Base-by-base conservation (phyloP, 306 rosid species). In the Begonia loranthoides region DNA sequence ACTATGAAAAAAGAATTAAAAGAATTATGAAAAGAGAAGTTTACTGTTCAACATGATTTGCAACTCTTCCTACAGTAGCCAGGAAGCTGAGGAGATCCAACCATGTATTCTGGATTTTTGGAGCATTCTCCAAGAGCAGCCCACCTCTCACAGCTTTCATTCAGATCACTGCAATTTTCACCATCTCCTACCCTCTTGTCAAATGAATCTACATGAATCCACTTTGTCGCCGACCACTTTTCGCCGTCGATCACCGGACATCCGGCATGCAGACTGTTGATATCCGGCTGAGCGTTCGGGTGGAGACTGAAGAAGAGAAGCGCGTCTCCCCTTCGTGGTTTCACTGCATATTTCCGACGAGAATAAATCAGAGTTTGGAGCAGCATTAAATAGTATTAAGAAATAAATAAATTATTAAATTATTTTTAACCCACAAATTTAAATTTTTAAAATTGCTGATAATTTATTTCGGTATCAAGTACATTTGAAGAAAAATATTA, bases 191-290 rank as follows among this genome's bases (percentile, higher is more conserved):
- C 55, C 10, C 17, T 63, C 69, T 71, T 80, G 69, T 92, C 94
- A 58, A 92, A 92, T 9, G 96, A 75, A 60, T 80, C 89, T 4
- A 92, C 96, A 22, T 81, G 99, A 59, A 86, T 86, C 99, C 99
- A 92, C 68, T 92, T 92, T 9, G 99, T 86, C 52, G 99, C 96
- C 6, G 99, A 92, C 99, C 99, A 92, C 72, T 92, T 92, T 76
- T 92, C 99, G 40, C 99, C 96, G 73, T 86, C 86, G 53, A 86
- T 71, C 59, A 92, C 99, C 4, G 96, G 96, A 72, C 99, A 92
- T 12, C 96, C 96, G 0, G 79, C 96, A 44, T 92, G 99, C 68
- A 92, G 99, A 71, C 99, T 86, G 46, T 13, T 61, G 9, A 70
- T 36, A 68, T 92, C 96, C 45, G 94, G 93, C 66, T 53, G 56